These are phyloP conservation scores for Lasiodiplodia hormozganensis DNA, from an alignment of 2,329 filamentous ascomycete genomes.

Conservation along the genomic window DNA sequence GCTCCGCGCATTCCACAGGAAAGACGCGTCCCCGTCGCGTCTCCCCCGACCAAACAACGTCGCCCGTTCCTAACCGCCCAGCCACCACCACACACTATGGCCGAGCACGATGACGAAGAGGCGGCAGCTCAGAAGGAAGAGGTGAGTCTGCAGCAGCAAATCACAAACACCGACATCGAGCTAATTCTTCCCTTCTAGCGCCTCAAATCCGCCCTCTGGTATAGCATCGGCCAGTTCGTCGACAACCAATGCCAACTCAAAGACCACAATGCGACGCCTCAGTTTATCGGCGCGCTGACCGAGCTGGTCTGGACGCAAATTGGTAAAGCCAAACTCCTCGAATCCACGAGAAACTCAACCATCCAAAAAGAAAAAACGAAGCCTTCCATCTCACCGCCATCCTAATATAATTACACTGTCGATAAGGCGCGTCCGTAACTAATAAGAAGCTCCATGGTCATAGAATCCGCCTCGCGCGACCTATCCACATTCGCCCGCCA, in stretches of 20 bases:
- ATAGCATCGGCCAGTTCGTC: constrained; percentile 66
- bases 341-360: constrained; percentile 30
- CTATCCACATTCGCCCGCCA: constrained; percentile 70
- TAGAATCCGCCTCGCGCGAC: constrained; percentile 57
- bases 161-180: background rate
- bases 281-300: constrained; percentile 79
- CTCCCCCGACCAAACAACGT: constrained; percentile 4
- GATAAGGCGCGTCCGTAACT: background rate
- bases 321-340: constrained; percentile 57
- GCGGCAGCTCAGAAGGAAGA: constrained; percentile 42
- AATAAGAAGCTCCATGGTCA: background rate
- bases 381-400: background rate
- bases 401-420: constrained; percentile 34
- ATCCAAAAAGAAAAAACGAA: constrained; percentile 24
- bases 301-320: constrained; percentile 90
- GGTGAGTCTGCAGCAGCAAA: constrained; percentile 31
- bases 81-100: constrained; percentile 11
- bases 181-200: constrained; percentile 48
- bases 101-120: constrained; percentile 32
- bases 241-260: constrained; percentile 79
- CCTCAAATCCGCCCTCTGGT: constrained; percentile 52
- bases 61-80: background rate
- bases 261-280: constrained; percentile 85
- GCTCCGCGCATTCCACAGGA: background rate
- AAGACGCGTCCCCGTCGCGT: constrained; percentile 24